Evolutionary conservation across 352 stramenopile genomes (phyloP).

Genomic region (Globisporangium rhizosaccharum): DNA sequence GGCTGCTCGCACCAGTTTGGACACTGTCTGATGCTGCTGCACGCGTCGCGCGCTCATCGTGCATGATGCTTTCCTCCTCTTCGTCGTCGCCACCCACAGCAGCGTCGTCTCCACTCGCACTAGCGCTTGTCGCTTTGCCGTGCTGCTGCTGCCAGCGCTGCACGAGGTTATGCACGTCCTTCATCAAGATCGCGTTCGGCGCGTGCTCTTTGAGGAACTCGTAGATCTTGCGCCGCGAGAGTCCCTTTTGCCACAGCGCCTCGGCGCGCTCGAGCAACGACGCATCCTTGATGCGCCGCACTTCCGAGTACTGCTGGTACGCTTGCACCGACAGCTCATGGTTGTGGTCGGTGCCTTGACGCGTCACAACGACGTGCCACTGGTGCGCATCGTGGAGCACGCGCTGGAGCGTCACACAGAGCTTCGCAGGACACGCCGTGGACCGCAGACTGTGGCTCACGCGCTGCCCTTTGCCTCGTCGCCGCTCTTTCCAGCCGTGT

Average conservation of each 20-base stretch:
- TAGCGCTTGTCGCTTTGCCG: not conserved
- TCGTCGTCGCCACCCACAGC: not conserved
- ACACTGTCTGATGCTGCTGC: no score
- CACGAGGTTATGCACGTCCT: slow-evolving; percentile 78
- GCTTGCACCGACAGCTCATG: slow-evolving; percentile 51
- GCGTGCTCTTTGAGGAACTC: slow-evolving; percentile 69
- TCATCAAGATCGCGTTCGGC: slow-evolving; percentile 59
- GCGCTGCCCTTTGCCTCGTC: slow-evolving; percentile 60
- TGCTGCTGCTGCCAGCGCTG: slow-evolving; percentile 55
- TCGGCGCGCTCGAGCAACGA: slow-evolving; percentile 49
- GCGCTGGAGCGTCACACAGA: slow-evolving; percentile 66
- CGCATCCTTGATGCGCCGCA: slow-evolving; percentile 59
- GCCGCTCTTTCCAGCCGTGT: slow-evolving; percentile 69
- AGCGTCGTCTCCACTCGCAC: not conserved
- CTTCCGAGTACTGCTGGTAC: slow-evolving; percentile 68
- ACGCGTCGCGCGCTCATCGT: no score
- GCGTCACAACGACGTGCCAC: slow-evolving; percentile 71
- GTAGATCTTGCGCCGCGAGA: slow-evolving; percentile 56
- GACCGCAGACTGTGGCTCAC: slow-evolving; percentile 65
- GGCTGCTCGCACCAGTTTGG: no score
- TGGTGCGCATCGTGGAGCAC: slow-evolving; percentile 17
- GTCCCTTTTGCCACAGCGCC: slow-evolving; percentile 50
- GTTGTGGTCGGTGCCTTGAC: slow-evolving; percentile 67
- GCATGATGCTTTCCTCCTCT: not conserved
- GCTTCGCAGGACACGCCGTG: slow-evolving; percentile 57